These are phyloP conservation scores for Lasiodiplodia citricola DNA, from an alignment of 2,329 filamentous ascomycete genomes.

Conservation along the genomic window DNA sequence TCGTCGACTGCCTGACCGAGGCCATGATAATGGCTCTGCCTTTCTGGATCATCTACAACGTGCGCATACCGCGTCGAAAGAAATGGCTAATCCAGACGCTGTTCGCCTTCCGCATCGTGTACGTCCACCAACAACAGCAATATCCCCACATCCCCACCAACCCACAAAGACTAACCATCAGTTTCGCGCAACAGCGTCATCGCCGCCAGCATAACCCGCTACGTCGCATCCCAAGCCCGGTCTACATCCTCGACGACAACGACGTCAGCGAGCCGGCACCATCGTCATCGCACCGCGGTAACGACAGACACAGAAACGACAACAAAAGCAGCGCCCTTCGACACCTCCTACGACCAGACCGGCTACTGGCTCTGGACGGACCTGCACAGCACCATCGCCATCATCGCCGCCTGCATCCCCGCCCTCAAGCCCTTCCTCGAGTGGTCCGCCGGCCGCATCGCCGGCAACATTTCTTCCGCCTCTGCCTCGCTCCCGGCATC, in stretches of 20 bases:
- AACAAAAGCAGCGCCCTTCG: background rate
- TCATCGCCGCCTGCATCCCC: slow-evolving; percentile 10
- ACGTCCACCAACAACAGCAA: background rate
- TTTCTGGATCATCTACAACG: slow-evolving; percentile 2
- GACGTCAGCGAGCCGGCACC: background rate
- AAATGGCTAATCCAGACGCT: background rate
- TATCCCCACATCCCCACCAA: background rate
- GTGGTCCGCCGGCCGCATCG: slow-evolving; percentile 4
- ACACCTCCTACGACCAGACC: slow-evolving; percentile 11
- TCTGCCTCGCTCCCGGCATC: background rate
- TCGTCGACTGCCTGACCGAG: slow-evolving; percentile 12
- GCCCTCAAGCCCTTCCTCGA: slow-evolving; percentile 12
- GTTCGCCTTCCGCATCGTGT: slow-evolving; percentile 3
- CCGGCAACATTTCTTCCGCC: too few species aligned
- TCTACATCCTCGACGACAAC: background rate
- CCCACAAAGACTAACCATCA: background rate
- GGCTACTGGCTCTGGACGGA: slow-evolving; percentile 19
- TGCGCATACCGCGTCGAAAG: background rate
- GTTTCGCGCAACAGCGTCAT: background rate
- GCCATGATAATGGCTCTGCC: slow-evolving; percentile 9
- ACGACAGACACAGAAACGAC: background rate
- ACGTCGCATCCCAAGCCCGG: slow-evolving; percentile 7
- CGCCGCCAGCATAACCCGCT: slow-evolving; percentile 9
- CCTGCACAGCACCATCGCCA: slow-evolving; percentile 10
- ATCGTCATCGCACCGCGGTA: background rate